Percentiles rank a stretch among this genome's conserved stretches.
These are phyloP conservation scores for Berkeleyomyces basicola DNA, from an alignment of 2,329 filamentous ascomycete genomes.

Conservation along the genomic window DNA sequence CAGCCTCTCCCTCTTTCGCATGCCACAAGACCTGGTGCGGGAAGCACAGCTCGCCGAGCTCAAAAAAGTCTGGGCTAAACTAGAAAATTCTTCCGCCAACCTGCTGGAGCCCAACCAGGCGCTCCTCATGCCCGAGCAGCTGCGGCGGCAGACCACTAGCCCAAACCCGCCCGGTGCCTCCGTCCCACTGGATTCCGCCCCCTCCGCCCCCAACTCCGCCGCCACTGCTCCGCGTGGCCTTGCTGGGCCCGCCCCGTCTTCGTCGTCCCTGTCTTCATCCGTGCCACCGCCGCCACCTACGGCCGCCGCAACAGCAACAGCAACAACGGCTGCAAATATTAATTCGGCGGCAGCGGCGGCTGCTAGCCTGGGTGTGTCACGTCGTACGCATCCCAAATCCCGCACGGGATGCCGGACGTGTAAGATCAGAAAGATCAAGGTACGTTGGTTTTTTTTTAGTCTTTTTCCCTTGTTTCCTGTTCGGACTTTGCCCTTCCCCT, in stretches of 20 bases:
- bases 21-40: conserved; percentile 2
- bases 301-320: neutral
- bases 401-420: conserved; percentile 15
- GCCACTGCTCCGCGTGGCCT: neutral
- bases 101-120: conserved; percentile 1
- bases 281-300: neutral
- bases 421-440: conserved; percentile 16
- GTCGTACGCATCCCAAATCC: conserved; percentile 10
- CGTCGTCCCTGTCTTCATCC: neutral
- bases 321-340: neutral
- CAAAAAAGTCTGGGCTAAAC: conserved; percentile 5
- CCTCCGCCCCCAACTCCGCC: neutral
- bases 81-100: neutral
- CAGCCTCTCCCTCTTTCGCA: neutral
- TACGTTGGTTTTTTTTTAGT: neutral
- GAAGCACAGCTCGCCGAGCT: conserved; percentile 8
- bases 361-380: conserved; percentile 3
- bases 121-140: conserved; percentile 1
- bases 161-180: no score
- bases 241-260: neutral
- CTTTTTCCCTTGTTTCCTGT: neutral
- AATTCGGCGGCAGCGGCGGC: neutral
- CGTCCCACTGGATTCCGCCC: neutral
- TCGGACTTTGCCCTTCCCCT: neutral
- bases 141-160: neutral